Evolutionary conservation across 176 grass and related monocot genomes (phyloP), one percentile per base, ranked within the genome.

Genomic region (Avena atlantica): DNA sequence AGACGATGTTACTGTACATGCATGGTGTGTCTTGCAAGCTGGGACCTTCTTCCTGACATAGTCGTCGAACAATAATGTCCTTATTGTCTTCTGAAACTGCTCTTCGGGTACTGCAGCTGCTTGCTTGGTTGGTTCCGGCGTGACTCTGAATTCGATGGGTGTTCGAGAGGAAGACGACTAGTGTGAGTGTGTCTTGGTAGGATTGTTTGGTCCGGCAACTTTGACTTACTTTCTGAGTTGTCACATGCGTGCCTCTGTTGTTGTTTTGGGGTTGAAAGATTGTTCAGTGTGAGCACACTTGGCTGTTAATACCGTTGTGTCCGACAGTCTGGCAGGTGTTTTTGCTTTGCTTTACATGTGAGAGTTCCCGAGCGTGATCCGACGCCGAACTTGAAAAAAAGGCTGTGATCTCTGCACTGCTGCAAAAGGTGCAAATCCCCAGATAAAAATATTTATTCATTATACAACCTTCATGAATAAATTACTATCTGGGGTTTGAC

Each of bases 21-120:
- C 40, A 42, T 4, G 40, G 40, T 42, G 40, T 42, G 40, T 42
- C 40, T 42, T 42, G 40, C 40, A 42, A 42, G 40, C 40, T 42
- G 40, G 3, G 40, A 42, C 40, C 40, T 42, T 42, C 40, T 4
- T 42, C 27, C 82, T 90, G 75, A 84, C 21, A 84, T 87, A 9
- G 89, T 79, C 24, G 67, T 90, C 55, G 57, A 95, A 69, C 37
- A 44, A 6, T 42, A 42, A 27, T 83, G 85, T 66, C 67, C 86
- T 86, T 82, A 42, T 42, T 42, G 79, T 61, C 87, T 56, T 42
- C 40, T 42, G 73, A 68, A 64, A 14, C 63, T 84, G 37, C 57
- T 23, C 0, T n/a, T 29, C 31, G 29, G 53, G 51, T 78, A 42
- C 27, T 27, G 27, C 27, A 27, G 27, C 40, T 42, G 11, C 44